Conservation (phyloP, 2,329 filamentous ascomycete species). For the Verticillium zaregamsianum region DNA sequence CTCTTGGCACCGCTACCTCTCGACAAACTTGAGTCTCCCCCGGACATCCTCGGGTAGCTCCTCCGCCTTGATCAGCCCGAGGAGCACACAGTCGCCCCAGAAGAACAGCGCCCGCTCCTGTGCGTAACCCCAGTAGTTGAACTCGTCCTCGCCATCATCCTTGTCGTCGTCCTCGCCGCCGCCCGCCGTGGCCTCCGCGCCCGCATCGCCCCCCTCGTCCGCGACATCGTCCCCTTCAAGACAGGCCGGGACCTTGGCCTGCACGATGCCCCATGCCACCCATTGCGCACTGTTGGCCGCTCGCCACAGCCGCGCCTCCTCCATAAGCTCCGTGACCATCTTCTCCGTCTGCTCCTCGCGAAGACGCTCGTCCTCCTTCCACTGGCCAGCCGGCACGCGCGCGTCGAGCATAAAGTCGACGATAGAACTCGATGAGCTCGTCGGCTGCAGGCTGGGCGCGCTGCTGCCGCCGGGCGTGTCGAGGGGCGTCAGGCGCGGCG, state of each 20-base stretch:
- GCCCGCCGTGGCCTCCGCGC: conserved; percentile 10
- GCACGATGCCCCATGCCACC: conserved; percentile 95
- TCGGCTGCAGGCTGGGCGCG: conserved; percentile 31
- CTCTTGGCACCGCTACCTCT: conserved; percentile 40
- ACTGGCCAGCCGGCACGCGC: conserved; percentile 51
- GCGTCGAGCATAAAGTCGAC: conserved; percentile 79
- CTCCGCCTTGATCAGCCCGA: conserved; percentile 71
- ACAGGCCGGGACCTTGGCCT: conserved; percentile 72
- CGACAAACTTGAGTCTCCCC: conserved; percentile 63
- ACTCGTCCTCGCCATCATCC: conserved; percentile 65
- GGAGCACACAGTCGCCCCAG: conserved; percentile 79
- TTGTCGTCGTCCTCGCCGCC: conserved; percentile 18
- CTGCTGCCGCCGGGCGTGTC: conserved; percentile 24
- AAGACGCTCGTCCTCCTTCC: conserved; percentile 57
- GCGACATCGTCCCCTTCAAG: conserved; percentile 53
- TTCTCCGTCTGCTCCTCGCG: conserved; percentile 62
- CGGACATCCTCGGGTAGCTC: conserved; percentile 70
- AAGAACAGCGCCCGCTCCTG: conserved; percentile 91
- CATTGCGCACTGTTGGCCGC: conserved; percentile 84
- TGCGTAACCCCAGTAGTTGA: conserved; percentile 89
- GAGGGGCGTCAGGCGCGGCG: conserved; percentile 42
- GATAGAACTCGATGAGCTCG: conserved; percentile 45
- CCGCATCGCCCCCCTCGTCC: conserved; percentile 21
- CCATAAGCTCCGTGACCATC: conserved; percentile 66
- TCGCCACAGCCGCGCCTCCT: conserved; percentile 81